Conservation (phyloP, 257 asterid species). For the Solanum infundibuliforme region DNA sequence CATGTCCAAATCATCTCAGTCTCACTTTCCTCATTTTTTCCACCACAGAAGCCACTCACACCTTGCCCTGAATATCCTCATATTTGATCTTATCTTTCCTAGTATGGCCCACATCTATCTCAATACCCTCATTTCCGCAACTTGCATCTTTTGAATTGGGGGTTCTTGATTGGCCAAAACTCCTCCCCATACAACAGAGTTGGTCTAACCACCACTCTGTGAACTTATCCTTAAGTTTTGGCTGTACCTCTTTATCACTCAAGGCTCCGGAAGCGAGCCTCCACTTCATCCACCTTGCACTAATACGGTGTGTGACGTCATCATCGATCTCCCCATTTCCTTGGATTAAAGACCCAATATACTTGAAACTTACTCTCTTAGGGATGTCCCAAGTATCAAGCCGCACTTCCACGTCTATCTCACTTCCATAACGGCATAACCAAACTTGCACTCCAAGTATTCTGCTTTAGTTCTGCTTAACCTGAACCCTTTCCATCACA, state of each 20-base stretch:
- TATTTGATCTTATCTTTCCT: neutral
- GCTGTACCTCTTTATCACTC: neutral
- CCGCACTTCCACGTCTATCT: neutral
- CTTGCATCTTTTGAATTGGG: neutral
- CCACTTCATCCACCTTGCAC: neutral
- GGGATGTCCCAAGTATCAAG: neutral
- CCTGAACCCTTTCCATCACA: neutral
- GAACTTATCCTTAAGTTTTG: neutral
- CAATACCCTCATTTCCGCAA: neutral
- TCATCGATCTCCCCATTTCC: neutral
- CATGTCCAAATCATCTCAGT: neutral
- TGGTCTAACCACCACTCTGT: neutral
- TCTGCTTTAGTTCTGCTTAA: neutral
- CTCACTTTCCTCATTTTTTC: neutral
- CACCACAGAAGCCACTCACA: neutral
- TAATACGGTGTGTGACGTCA: neutral
- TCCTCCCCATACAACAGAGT: neutral
- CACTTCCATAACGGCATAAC: neutral
- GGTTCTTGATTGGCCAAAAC: neutral
- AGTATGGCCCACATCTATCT: neutral
- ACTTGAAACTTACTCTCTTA: neutral
- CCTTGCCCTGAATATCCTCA: neutral
- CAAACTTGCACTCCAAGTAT: neutral
- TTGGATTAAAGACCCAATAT: neutral
- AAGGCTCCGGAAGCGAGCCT: neutral